A percentile compares a stretch with the other conserved stretches of the same genome.
Conservation (phyloP, 1,139 yeast species). For the Saccharomyces hybrid region DNA sequence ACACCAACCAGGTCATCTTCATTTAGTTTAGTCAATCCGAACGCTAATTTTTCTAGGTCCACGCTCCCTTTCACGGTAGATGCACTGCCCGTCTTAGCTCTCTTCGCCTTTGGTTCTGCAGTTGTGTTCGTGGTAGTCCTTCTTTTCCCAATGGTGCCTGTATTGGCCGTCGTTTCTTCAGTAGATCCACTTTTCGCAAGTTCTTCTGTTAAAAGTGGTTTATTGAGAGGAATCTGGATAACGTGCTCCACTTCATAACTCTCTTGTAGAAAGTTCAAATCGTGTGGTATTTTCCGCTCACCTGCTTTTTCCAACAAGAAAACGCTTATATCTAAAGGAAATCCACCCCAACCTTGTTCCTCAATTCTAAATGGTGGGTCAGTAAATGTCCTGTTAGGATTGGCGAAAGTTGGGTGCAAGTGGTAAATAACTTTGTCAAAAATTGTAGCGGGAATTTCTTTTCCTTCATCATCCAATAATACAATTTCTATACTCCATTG, state of each 20-base stretch:
- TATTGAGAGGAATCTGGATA: constrained; percentile 66
- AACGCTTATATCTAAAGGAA: constrained; percentile 75
- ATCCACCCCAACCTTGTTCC: constrained; percentile 99
- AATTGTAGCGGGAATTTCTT: constrained; percentile 77
- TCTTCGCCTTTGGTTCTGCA: constrained; percentile 49
- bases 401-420: constrained; percentile 89
- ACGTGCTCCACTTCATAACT: constrained; percentile 72
- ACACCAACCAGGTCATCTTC: constrained; percentile 93
- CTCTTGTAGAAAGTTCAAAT: constrained; percentile 75
- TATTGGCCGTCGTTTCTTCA: constrained; percentile 23
- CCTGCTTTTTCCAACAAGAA: constrained; percentile 82
- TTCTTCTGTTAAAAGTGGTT: constrained; percentile 64
- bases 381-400: constrained; percentile 76
- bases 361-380: constrained; percentile 83
- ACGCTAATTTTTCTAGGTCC: constrained; percentile 85
- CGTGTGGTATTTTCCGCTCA: constrained; percentile 79
- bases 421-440: constrained; percentile 91
- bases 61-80: constrained; percentile 57
- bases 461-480: constrained; percentile 71
- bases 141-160: constrained; percentile 27
- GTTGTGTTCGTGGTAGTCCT: constrained; percentile 33
- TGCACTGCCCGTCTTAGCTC: constrained; percentile 42
- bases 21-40: constrained; percentile 75
- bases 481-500: constrained; percentile 79
- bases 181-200: constrained; percentile 78